A percentile compares a stretch with the other conserved stretches of the same genome.
These are phyloP conservation scores for Kwoniella bestiolae DNA, from an alignment of 768 basidiomycete species.

Conservation along the genomic window DNA sequence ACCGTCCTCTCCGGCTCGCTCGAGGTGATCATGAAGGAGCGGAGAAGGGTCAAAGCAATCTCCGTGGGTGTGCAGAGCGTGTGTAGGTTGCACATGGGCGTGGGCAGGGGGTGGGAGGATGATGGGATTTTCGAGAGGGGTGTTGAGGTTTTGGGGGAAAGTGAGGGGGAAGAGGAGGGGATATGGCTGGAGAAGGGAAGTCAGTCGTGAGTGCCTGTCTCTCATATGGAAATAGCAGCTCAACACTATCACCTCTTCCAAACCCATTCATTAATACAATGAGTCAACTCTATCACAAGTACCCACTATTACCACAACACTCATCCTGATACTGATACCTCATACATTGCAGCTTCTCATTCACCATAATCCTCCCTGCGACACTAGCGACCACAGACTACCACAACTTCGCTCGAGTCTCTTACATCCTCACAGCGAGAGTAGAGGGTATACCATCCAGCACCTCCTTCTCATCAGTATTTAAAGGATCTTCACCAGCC, in stretches of 20 bases:
- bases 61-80: conserved; percentile 43
- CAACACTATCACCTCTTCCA: no score
- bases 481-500: conserved; percentile 5
- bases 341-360: conserved; percentile 35
- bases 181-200: conserved; percentile 48
- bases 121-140: conserved; percentile 49
- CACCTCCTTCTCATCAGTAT: conserved; percentile 17
- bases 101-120: conserved; percentile 45
- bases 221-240: no score
- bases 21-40: conserved; percentile 53
- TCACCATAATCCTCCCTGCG: conserved; percentile 49
- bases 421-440: conserved; percentile 36
- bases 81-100: conserved; percentile 39
- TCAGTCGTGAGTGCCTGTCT: conserved; percentile 19
- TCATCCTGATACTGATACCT: not conserved
- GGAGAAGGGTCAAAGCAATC: conserved; percentile 37
- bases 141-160: conserved; percentile 30
- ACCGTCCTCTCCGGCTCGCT: conserved; percentile 47
- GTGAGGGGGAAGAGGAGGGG: conserved; percentile 37
- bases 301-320: not conserved
- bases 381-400: conserved; percentile 46
- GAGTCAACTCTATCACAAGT: no score
- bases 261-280: no score
- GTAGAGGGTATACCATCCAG: conserved; percentile 36
- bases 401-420: conserved; percentile 41